Evolutionary conservation across 176 grass and related monocot genomes (phyloP), one percentile per base, ranked within the genome.

Genomic region (Tillandsia fasciculata): DNA sequence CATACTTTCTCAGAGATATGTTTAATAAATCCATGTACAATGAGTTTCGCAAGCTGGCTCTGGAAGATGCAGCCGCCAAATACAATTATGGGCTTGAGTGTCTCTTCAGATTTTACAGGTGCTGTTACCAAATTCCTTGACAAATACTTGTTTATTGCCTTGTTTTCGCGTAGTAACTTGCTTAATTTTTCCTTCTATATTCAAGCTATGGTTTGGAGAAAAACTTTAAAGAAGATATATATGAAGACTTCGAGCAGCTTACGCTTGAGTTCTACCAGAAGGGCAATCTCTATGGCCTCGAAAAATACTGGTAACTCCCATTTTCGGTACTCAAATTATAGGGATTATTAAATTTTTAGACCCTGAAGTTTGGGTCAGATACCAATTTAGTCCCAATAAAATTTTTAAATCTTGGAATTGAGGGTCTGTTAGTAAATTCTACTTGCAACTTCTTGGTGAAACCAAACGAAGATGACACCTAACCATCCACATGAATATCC

Each of bases 91-190:
- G 95, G 26, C 82, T 99, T 13, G 87, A 99, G 59, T 94, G 95
- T 66, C 90, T 99, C 73, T 99, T 99, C 80, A 93, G 95, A 88
- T 99, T 94, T 88, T 99, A 94, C 84, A 99, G 95, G 95, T 93
- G 78, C 12, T 61, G 0, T 50, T 48, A 20, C 42, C 42, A 22
- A 15, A 13, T 50, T 50, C 48, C 13, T 49, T 66, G 5, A 51
- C 12, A 9, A 13, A 9, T 33, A 56, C 50, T 80, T 17, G 7
- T 5, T 56, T 68, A 24, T 26, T 72, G 53, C 5, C 77, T 61
- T 26, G 67, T 42, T 10, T 71, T 48, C 53, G 29, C 15, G 33
- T 29, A 22, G 73, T 68, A 29, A 77, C n/a, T 20, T 1, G 1
- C 14, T 47, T 67, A 48, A 7, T 65, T 73, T 78, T 53, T 71